Evolutionary conservation across 140 eudicot species (phyloP).

Genomic region (Flaveria floridana): DNA sequence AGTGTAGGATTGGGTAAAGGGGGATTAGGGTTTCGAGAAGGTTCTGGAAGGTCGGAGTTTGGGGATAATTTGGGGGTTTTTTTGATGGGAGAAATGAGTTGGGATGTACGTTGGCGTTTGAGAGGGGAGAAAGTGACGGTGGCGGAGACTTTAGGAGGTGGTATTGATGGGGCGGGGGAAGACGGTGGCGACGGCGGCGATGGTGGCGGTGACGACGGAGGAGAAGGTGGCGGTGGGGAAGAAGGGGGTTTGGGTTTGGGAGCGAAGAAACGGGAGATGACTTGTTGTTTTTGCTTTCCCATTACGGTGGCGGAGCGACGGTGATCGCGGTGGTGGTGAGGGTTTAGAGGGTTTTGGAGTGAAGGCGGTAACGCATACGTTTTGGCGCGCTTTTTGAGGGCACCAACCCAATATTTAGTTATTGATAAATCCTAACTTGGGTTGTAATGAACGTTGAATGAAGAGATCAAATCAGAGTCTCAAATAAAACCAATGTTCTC

Average conservation of each 20-base stretch:
- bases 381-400: constrained; percentile 32
- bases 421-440: too few relatives aligned
- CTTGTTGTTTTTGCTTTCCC: constrained; percentile 87
- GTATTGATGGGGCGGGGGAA: constrained; percentile 34
- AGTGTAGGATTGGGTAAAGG: constrained; percentile 46
- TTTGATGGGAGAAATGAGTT: constrained; percentile 48
- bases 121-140: constrained; percentile 71
- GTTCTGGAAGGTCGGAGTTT: background rate
- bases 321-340: background rate
- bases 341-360: constrained; percentile 9
- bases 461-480: too few relatives aligned
- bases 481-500: too few relatives aligned
- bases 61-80: constrained; percentile 42
- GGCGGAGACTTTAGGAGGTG: constrained; percentile 69
- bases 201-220: constrained; percentile 27
- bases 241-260: constrained; percentile 53
- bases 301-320: constrained; percentile 40
- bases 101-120: constrained; percentile 68
- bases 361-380: constrained; percentile 12
- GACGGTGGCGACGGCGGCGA: constrained; percentile 29
- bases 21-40: constrained; percentile 14
- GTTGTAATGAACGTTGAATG: too few relatives aligned
- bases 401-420: background rate
- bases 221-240: constrained; percentile 21
- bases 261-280: constrained; percentile 90